Evolutionary conservation across 2,329 filamentous ascomycete species (phyloP), one percentile per base, ranked within the genome.

Genomic region (Curvularia sp.): DNA sequence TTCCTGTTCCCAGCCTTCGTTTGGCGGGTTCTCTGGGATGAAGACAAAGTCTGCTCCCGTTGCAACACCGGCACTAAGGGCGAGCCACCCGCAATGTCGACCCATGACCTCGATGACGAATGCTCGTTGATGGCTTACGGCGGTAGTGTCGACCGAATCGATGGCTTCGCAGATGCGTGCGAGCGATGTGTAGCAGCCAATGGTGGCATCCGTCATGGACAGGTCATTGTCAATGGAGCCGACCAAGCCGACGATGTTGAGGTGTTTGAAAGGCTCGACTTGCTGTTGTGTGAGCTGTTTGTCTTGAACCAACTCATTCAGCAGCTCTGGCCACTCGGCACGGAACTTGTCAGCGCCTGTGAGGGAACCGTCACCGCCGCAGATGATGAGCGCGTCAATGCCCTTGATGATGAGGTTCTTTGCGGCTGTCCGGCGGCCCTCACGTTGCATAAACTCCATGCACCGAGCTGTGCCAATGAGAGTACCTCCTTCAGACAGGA

Each of bases 161-260:
- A 99, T 92, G 74, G 94, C 92, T 76, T 97, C 91, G 80, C 94
- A 98, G 69, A 99, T 97, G 59, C 94, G 89, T 47, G 90, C 88
- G 55, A 99, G 86, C 23, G 95, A 95, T 42, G 93, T 97, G 81
- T 97, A 98, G 77, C 92, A 96, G 55, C 95, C 95, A 75, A 99
- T 97, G 30, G 95, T 99, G 58, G 95, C 94, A 78, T 99, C 95
- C 12, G 95, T 99, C 64, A 92, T 92, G 49, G 93, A 96, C 79
- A 99, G 90, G 75, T 99, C 95, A 75, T 99, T 99, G 83, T 99
- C 95, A 74, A 99, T 99, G 53, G 93, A 97, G 57, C 95, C 95
- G 27, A 99, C 95, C 50, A 98, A 83, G 47, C 95, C 95, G 53
- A 98, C 94, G 67, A 99, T 97, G 79, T 98, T 99, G 73, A 99